A percentile compares a stretch with the other conserved stretches of the same genome.
These are phyloP conservation scores for Gamsiella multidivaricata DNA, from an alignment of 192 early-diverging fungal species.

Conservation along the genomic window DNA sequence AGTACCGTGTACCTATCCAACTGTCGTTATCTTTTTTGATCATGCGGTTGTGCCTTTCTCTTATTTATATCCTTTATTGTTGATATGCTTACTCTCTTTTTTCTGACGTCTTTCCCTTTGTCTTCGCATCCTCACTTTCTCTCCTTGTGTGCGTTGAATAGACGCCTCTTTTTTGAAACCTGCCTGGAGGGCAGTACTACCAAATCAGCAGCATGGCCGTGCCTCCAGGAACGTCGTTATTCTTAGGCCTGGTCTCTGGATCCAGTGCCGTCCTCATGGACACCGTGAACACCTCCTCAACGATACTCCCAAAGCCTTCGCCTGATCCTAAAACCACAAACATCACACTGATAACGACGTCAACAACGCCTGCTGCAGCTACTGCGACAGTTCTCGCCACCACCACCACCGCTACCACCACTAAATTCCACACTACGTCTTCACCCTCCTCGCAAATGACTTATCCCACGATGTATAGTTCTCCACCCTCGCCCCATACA, in stretches of 20 bases:
- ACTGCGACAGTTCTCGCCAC: background rate
- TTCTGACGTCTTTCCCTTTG: too few relatives aligned
- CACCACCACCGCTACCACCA: background rate
- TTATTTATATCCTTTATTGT: slow-evolving; percentile 5
- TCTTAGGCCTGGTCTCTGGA: background rate
- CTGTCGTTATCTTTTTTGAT: too few relatives aligned
- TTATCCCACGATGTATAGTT: background rate
- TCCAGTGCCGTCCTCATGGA: slow-evolving; percentile 22
- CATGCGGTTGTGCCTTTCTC: too few relatives aligned
- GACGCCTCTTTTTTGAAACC: too few relatives aligned
- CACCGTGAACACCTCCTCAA: slow-evolving; percentile 36
- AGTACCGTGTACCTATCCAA: too few relatives aligned
- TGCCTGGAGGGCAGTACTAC: background rate
- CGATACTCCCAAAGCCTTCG: background rate
- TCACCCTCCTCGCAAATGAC: background rate
- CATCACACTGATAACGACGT: background rate
- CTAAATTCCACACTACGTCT: background rate
- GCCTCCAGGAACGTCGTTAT: background rate
- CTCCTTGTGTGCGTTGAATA: too few relatives aligned
- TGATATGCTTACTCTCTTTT: background rate
- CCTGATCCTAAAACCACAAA: background rate
- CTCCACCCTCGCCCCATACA: background rate
- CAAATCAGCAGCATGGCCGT: slow-evolving; percentile 3
- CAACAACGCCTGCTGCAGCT: background rate
- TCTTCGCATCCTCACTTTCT: too few relatives aligned